These are phyloP conservation scores for Graphilbum ipis-grandicollis DNA, from an alignment of 2,329 filamentous ascomycete species.

Conservation along the genomic window DNA sequence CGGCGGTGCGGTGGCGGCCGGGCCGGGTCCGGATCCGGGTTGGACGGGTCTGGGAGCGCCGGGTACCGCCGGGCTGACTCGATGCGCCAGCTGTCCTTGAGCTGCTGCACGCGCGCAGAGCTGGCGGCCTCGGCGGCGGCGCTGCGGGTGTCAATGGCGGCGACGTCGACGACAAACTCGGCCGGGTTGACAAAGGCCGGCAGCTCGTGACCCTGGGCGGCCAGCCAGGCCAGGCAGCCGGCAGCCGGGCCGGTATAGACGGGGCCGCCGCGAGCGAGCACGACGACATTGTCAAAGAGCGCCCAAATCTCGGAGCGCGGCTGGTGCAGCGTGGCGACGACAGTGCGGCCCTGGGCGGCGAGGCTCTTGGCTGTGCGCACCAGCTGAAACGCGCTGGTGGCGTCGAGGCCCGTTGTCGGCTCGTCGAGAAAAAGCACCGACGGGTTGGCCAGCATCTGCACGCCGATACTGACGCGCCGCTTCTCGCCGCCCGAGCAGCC, in stretches of 20 bases:
- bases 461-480: constrained; percentile 57
- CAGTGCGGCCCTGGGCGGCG: constrained; percentile 46
- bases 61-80: constrained; percentile 16
- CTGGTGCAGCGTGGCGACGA: constrained; percentile 62
- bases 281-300: constrained; percentile 54
- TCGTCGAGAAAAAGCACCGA: constrained; percentile 66
- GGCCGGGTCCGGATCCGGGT: constrained; percentile 9
- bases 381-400: constrained; percentile 59
- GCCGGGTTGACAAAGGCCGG: constrained; percentile 63
- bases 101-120: constrained; percentile 36
- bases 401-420: constrained; percentile 62
- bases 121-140: constrained; percentile 46
- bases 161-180: constrained; percentile 58
- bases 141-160: constrained; percentile 56
- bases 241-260: constrained; percentile 44
- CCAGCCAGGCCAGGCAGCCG: constrained; percentile 48
- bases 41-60: too few relatives aligned
- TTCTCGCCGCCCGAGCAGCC: constrained; percentile 62
- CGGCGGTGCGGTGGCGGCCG: constrained; percentile 4
- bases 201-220: constrained; percentile 37
- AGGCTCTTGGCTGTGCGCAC: constrained; percentile 52
- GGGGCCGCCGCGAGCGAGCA: constrained; percentile 45
- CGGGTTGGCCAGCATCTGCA: constrained; percentile 64
- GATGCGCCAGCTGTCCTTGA: constrained; percentile 42
- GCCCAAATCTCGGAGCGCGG: constrained; percentile 67